Percentiles rank a stretch among this genome's conserved stretches.
Conservation (phyloP, 148 eudicot genomes). For the Pharnaceum exiguum region DNA sequence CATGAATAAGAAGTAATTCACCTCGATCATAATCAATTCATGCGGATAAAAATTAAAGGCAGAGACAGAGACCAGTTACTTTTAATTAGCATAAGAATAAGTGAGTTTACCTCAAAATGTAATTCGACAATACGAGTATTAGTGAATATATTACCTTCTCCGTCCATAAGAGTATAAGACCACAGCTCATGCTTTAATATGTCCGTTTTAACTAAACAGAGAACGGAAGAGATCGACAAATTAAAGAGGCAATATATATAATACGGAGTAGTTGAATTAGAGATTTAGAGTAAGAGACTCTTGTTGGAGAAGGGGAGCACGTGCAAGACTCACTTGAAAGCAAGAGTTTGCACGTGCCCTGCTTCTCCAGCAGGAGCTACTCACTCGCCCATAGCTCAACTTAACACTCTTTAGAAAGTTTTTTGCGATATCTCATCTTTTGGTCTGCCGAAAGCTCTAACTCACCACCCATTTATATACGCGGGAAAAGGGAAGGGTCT, state of each 20-base stretch:
- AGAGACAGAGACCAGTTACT: too few relatives aligned
- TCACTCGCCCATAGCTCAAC: constrained; percentile 27
- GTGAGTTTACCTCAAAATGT: too few relatives aligned
- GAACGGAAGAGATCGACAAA: too few relatives aligned
- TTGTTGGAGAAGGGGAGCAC: constrained; percentile 72
- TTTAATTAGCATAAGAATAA: too few relatives aligned
- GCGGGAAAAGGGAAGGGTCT: background rate
- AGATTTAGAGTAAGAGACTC: constrained; percentile 30
- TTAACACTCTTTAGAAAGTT: background rate
- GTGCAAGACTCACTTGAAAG: constrained; percentile 33
- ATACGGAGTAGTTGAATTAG: constrained; percentile 18
- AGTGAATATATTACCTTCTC: too few relatives aligned
- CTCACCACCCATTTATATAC: constrained; percentile 16
- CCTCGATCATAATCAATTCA: too few relatives aligned
- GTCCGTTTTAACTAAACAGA: too few relatives aligned
- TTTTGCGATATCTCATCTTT: background rate
- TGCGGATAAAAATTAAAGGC: too few relatives aligned
- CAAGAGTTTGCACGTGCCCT: constrained; percentile 86
- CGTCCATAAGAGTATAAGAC: too few relatives aligned
- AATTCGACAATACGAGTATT: too few relatives aligned
- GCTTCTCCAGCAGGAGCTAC: constrained; percentile 81
- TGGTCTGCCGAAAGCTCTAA: background rate
- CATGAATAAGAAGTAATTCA: too few relatives aligned
- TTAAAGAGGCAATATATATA: background rate
- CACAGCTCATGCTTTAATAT: too few relatives aligned